A percentile compares a stretch with the other conserved stretches of the same genome.
Evolutionary conservation across 1,284 basidiomycete genomes (phyloP).

Genomic region (Pascua guehoae): DNA sequence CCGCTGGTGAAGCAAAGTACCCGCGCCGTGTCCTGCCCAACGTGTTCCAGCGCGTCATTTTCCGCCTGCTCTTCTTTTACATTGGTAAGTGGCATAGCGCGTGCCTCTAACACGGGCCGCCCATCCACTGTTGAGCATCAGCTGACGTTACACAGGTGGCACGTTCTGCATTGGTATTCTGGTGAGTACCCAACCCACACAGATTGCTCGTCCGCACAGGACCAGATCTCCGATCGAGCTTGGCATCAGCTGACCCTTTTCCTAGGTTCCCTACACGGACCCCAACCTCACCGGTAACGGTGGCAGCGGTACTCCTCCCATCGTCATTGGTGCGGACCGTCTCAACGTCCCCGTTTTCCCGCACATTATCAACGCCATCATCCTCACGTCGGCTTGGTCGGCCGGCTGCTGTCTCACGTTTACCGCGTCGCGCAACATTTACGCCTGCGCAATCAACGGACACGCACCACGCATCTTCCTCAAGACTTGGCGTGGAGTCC

Average conservation of each 20-base stretch:
- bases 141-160: neutral
- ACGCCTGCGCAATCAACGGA: slow-evolving; percentile 70
- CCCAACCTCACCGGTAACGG: slow-evolving; percentile 1
- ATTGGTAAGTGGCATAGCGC: slow-evolving; percentile 40
- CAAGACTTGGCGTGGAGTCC: slow-evolving; percentile 53
- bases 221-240: slow-evolving; percentile 22
- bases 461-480: slow-evolving; percentile 74
- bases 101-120: neutral
- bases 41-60: slow-evolving; percentile 56
- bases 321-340: slow-evolving; percentile 63
- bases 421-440: slow-evolving; percentile 61
- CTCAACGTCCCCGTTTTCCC: slow-evolving; percentile 63
- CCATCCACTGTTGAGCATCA: too few species aligned
- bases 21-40: slow-evolving; percentile 26
- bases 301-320: slow-evolving; percentile 15
- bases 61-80: slow-evolving; percentile 66
- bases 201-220: too few species aligned
- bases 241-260: slow-evolving; percentile 55
- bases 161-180: neutral
- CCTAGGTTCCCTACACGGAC: slow-evolving; percentile 59
- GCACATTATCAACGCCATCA: slow-evolving; percentile 62
- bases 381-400: slow-evolving; percentile 56
- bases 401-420: slow-evolving; percentile 51
- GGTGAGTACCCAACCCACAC: neutral
- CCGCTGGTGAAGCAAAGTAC: slow-evolving; percentile 31